Base-by-base conservation (phyloP, 2,329 filamentous ascomycete genomes). In the Thielaviopsis populi region DNA sequence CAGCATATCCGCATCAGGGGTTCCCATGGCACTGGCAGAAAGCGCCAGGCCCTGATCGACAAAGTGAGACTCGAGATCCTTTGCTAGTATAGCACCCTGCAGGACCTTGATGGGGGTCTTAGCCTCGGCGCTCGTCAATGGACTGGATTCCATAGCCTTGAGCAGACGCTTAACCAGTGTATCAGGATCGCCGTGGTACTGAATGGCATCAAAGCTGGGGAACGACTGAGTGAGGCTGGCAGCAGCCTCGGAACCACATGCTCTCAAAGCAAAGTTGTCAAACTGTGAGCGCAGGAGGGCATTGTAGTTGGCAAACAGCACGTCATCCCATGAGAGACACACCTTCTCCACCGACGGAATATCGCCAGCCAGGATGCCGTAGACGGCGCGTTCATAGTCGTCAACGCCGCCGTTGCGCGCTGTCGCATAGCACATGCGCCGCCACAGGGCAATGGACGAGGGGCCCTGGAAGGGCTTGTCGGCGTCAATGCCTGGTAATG, bases 281-380 rank as follows among this genome's bases (percentile, higher is more conserved):
- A 95, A 92, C 69, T 92, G 87, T 1, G 84, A 83, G 63, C 91
- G 82, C 10, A 96, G 75, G 4, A 92, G 77, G n/a, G 88, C 85
- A 70, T 95, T 96, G 77, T 94, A 94, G 72, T 91, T 85, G 42
- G 87, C 85, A 73, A 94, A 96, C 19, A 96, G 79, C 69, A 86
- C 84, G 70, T 97, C 92, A 68, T 96, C 89, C 86, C 91, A 95
- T 24, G 80, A 84, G 61, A 82, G 79, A 71, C 89, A 91, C 46
- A 92, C 84, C 68, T 83, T 83, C 70, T 89, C 84, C 11, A 95
- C 89, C 61, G 87, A 88, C 43, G 82, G 76, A 60, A 91, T 80
- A 70, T 96, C 90, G 60, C 94, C 94, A 50, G 88, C 87, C n/a
- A 99, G 79, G 13, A 96, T 76, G 33, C 90, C 92, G 71, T 96